These are phyloP conservation scores for Tremella yokohamensis DNA, from an alignment of 768 basidiomycete species.

Conservation along the genomic window DNA sequence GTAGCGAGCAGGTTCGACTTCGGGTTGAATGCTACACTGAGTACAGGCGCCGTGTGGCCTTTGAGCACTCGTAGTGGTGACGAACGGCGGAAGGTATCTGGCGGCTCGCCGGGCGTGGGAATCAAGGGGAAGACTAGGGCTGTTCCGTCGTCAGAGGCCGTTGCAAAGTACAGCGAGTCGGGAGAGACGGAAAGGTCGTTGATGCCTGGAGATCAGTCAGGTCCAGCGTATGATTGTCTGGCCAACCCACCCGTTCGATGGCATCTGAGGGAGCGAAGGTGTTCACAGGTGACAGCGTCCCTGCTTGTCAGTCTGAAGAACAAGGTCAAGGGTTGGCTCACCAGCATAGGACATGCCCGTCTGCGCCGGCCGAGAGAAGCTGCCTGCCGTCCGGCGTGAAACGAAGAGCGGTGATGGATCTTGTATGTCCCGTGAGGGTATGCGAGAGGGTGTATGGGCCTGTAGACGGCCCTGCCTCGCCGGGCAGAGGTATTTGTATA, in stretches of 20 bases:
- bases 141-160: constrained; percentile 75
- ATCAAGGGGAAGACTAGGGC: constrained; percentile 16
- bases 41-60: constrained; percentile 90
- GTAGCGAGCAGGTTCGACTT: constrained; percentile 85
- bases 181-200: constrained; percentile 86
- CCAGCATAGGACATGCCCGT: constrained; percentile 42
- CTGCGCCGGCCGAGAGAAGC: constrained; percentile 67
- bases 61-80: constrained; percentile 62
- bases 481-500: constrained; percentile 16
- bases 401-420: constrained; percentile 76
- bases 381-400: constrained; percentile 80
- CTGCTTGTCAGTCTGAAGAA: constrained; percentile 14
- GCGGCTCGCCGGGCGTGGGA: constrained; percentile 14
- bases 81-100: not conserved
- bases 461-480: constrained; percentile 33
- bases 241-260: constrained; percentile 35
- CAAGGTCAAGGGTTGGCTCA: constrained; percentile 7
- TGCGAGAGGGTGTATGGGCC: constrained; percentile 28
- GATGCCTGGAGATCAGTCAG: constrained; percentile 61
- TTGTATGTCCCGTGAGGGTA: constrained; percentile 63
- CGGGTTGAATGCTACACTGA: constrained; percentile 88
- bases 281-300: constrained; percentile 53
- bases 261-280: constrained; percentile 50
- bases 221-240: constrained; percentile 14
- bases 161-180: constrained; percentile 77